A percentile compares a stretch with the other conserved stretches of the same genome.
phyloP scores from a whole-genome alignment of 805 yeast genomes.

The Ascoidea rubescens region DNA sequence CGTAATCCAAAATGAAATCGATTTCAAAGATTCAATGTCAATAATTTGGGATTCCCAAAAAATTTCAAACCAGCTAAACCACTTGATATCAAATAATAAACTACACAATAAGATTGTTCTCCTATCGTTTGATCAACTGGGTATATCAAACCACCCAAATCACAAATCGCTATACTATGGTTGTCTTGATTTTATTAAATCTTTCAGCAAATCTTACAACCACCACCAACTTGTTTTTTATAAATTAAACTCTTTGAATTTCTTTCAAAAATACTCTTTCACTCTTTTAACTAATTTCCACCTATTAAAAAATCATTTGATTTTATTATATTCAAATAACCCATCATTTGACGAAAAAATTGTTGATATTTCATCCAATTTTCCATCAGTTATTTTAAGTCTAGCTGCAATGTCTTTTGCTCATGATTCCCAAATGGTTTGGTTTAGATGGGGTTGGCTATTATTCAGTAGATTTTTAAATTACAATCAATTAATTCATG shows the following conservation, averaged over 20 bases:
- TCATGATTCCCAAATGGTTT: constrained; percentile 83
- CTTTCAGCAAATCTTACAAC: constrained; percentile 16
- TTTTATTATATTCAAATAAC: not conserved
- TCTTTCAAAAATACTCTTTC: constrained; percentile 13
- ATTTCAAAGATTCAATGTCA: constrained; percentile 56
- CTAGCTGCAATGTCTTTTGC: constrained; percentile 69
- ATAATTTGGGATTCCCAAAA: constrained; percentile 42
- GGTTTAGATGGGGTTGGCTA: constrained; percentile 92
- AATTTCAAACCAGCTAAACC: constrained; percentile 25
- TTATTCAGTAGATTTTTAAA: constrained; percentile 62
- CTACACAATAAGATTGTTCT: constrained; percentile 23
- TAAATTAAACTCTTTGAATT: constrained; percentile 20
- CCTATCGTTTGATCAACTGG: constrained; percentile 68
- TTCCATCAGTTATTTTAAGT: constrained; percentile 18
- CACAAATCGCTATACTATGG: constrained; percentile 56
- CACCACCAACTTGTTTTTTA: constrained; percentile 11
- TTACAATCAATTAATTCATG: constrained; percentile 45
- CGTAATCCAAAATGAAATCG: constrained; percentile 31
- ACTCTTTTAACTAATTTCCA: constrained; percentile 5
- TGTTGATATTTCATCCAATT: constrained; percentile 16
- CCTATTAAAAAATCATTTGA: not conserved
- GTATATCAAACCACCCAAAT: constrained; percentile 82
- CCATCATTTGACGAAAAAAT: not conserved
- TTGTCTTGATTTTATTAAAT: constrained; percentile 14
- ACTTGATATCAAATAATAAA: constrained; percentile 13